These are phyloP conservation scores for Amaranthus palmeri DNA, from an alignment of 148 eudicot genomes.

Conservation along the genomic window DNA sequence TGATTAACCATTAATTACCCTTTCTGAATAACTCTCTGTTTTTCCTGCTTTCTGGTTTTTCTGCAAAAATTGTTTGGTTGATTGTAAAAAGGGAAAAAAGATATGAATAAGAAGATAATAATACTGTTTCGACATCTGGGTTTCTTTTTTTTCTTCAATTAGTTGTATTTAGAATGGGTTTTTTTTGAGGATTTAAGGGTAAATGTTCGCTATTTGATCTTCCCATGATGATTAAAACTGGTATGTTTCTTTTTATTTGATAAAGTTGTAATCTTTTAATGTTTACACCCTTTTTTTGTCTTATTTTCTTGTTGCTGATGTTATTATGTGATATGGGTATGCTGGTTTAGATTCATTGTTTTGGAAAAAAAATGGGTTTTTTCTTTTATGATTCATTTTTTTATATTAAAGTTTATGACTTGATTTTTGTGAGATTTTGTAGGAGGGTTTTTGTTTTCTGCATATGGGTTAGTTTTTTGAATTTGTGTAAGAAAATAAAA, in stretches of 20 bases:
- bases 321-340: slow-evolving; percentile 5
- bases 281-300: neutral
- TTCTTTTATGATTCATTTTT: neutral
- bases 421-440: neutral
- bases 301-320: neutral
- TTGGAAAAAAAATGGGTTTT: too few species aligned
- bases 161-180: slow-evolving; percentile 1
- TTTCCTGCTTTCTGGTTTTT: slow-evolving; percentile 1
- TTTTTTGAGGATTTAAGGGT: neutral
- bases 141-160: slow-evolving; percentile 18
- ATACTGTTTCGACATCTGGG: slow-evolving; percentile 20
- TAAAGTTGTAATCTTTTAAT: neutral
- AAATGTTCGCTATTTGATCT: slow-evolving; percentile 4
- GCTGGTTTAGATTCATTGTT: neutral
- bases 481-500: neutral
- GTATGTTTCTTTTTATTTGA: slow-evolving; percentile 9
- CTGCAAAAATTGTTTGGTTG: neutral
- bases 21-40: slow-evolving; percentile 44
- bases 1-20: slow-evolving; percentile 31
- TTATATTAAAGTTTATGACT: neutral
- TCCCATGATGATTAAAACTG: slow-evolving; percentile 6
- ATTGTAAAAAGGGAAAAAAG: slow-evolving; percentile 13
- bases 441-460: neutral
- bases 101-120: neutral
- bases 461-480: neutral